Conservation (phyloP, 2,329 filamentous ascomycete species). For the Fusarium sp. region DNA sequence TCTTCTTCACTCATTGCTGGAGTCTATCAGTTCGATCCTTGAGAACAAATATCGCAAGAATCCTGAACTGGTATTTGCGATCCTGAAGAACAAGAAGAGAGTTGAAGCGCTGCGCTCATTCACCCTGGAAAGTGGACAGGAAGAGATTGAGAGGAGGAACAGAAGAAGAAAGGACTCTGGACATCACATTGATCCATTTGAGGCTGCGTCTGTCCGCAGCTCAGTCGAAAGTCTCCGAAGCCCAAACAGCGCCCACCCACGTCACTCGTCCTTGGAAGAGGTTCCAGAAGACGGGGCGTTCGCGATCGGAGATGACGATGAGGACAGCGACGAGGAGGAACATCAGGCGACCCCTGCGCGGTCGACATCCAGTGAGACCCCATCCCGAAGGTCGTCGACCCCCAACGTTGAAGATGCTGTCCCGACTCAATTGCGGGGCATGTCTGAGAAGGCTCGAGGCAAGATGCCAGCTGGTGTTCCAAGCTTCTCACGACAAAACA, state of each 20-base stretch:
- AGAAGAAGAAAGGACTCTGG: conserved; percentile 76
- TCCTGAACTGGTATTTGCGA: conserved; percentile 82
- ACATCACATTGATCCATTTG: conserved; percentile 65
- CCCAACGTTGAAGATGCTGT: conserved; percentile 81
- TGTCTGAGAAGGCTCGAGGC: conserved; percentile 97
- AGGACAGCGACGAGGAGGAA: conserved; percentile 67
- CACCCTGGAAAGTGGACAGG: conserved; percentile 91
- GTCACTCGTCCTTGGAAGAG: conserved; percentile 51
- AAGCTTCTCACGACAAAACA: conserved; percentile 92
- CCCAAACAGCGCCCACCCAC: conserved; percentile 59
- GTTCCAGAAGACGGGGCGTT: conserved; percentile 80
- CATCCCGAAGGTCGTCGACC: conserved; percentile 77
- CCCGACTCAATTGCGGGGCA: conserved; percentile 85
- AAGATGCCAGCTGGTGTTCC: conserved; percentile 90
- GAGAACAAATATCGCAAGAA: conserved; percentile 91
- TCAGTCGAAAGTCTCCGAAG: conserved; percentile 79
- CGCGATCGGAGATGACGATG: conserved; percentile 90
- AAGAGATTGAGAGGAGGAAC: conserved; percentile 88
- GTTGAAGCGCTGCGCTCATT: conserved; percentile 90
- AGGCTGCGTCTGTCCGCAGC: conserved; percentile 66
- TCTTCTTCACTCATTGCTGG: conserved; percentile 84
- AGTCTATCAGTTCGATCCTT: conserved; percentile 90
- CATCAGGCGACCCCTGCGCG: conserved; percentile 70
- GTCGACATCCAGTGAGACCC: conserved; percentile 74
- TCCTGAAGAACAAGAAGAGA: conserved; percentile 83